These are phyloP conservation scores for Jackrogersella minutella DNA, from an alignment of 495 filamentous ascomycete genomes.

Conservation along the genomic window DNA sequence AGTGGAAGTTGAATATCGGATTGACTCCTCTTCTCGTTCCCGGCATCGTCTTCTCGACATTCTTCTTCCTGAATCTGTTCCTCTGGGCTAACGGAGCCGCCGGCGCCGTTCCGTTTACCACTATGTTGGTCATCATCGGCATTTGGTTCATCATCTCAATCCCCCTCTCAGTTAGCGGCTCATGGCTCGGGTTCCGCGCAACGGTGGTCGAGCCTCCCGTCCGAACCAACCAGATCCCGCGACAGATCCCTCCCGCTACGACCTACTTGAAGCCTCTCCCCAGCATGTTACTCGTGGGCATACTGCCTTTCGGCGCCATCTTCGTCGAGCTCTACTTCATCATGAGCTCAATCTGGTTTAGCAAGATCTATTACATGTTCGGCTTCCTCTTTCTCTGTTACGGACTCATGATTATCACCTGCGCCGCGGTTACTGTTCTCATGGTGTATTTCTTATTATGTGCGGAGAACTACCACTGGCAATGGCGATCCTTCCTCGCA, in stretches of 20 bases:
- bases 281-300: constrained; percentile 86
- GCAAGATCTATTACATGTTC: constrained; percentile 99
- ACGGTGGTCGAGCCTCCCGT: constrained; percentile 77
- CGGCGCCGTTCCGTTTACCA: constrained; percentile 94
- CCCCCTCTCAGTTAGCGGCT: constrained; percentile 86
- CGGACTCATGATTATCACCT: constrained; percentile 95
- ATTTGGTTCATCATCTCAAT: constrained; percentile 98
- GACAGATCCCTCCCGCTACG: constrained; percentile 85
- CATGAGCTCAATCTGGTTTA: constrained; percentile 97
- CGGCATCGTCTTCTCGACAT: constrained; percentile 82
- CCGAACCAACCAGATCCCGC: constrained; percentile 96
- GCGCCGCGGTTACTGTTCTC: constrained; percentile 87
- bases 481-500: constrained; percentile 91
- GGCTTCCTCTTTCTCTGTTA: constrained; percentile 98
- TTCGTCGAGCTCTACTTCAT: constrained; percentile 99
- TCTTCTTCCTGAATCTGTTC: constrained; percentile 96
- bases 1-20: constrained; percentile 92
- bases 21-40: constrained; percentile 88
- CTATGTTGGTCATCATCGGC: constrained; percentile 89
- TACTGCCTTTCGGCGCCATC: constrained; percentile 94
- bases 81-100: constrained; percentile 90
- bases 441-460: constrained; percentile 95
- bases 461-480: constrained; percentile 98
- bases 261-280: constrained; percentile 86
- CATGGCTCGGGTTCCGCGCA: constrained; percentile 86